Evolutionary conservation across 2,329 filamentous ascomycete genomes (phyloP), one percentile per base, ranked within the genome.

Genomic region (Phyllosticta ampelicida): DNA sequence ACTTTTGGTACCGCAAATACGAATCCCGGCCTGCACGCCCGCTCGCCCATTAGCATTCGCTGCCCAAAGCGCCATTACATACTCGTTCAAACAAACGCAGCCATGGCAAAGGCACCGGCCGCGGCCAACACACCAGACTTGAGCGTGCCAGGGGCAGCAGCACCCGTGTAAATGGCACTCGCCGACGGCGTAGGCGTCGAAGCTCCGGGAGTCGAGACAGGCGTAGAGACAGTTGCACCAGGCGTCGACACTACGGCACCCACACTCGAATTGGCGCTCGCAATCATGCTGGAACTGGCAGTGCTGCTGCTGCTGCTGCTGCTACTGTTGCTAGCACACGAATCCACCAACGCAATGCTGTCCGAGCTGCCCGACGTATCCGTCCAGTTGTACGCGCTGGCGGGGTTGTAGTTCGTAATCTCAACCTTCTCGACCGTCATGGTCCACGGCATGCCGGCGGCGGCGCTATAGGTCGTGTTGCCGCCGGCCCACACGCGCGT

Each of bases 401-500:
- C 78, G 3, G 78, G 78, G 60, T 75, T 75, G 70, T 77, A 76
- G 70, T 81, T 80, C 60, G 70, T 73, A 62, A 82, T 74, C 58
- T 71, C 74, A 61, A 81, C 73, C 53, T 65, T 72, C 66, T 78
- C 72, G 58, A 81, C 77, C 36, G 71, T 74, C 78, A 81, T 80
- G 60, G 69, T 74, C 71, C 76, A 80, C 4, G 78, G 77, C 55
- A 58, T 58, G 51, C 55, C 55, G 1, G 55, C 55, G 13, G 64
- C 77, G 60, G 75, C 64, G 61, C 63, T 66, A 64, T 76, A 78
- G 64, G 78, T 74, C 11, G 74, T 75, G 29, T 71, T 65, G 58
- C 86, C 86, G 54, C 85, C 85, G 53, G 85, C 85, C 86, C 86
- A 89, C 56, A 80, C 68, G 60, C 86, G 78, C 20, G 83, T 86